Evolutionary conservation across 2,329 filamentous ascomycete genomes (phyloP), one percentile per base, ranked within the genome.

Genomic region (Colletotrichum chrysophilum): DNA sequence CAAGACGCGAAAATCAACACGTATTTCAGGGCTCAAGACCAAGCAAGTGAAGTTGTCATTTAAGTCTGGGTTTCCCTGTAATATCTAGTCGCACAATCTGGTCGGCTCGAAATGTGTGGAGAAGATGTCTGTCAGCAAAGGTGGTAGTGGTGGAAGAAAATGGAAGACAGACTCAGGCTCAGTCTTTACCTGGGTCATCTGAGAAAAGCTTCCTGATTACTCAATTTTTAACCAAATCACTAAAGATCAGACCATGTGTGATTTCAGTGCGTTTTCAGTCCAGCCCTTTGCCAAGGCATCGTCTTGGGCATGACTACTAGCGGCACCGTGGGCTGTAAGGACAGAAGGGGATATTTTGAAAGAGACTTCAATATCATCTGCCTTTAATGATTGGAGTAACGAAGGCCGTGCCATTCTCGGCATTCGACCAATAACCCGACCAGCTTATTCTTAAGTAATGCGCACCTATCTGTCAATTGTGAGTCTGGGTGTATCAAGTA

Each of bases 201-300:
- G 12, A 52, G 10, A 0, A 52, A 3, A 13, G 2, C n/a, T 21
- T 21, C 6, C 43, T 13, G 10, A 7, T 7, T 7, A 4, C 43
- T 52, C 3, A 52, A 0, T 7, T 13, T 13, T 2, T 21, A 12
- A 12, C n/a, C 12, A 21, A 52, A 52, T 13, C n/a, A 48, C 43
- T 10, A 21, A 21, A 13, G 43, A 52, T 13, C 3, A 52, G n/a
- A 0, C 12, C 43, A 4, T 13, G 3, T 52, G n/a, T 7, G 43
- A 52, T 12, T 24, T 52, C n/a, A 52, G 43, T 3, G 12, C n/a
- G 43, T 52, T 52, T 1, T 52, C n/a, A 52, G 43, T 13, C 43
- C 10, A 52, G 2, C 3, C 43, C 2, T 7, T 21, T 24, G 6
- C 10, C 43, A 52, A 52, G 12, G 43, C 43, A 4, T 24, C 10